A percentile compares a stretch with the other conserved stretches of the same genome.
Conservation (phyloP, 495 filamentous ascomycete genomes). For the Xylaria scruposa region DNA sequence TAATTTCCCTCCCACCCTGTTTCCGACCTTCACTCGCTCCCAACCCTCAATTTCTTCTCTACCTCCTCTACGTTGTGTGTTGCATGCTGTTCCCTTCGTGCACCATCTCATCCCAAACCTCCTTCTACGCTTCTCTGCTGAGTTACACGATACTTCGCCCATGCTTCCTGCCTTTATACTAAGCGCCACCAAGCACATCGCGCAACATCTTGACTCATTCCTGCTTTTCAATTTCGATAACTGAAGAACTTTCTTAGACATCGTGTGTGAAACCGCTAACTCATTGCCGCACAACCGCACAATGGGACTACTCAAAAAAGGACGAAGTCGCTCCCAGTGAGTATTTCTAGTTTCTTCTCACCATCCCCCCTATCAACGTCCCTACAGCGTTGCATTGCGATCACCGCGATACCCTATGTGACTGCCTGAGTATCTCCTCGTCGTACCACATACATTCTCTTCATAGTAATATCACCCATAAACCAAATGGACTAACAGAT, state of each 20-base stretch:
- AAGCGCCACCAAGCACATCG: background rate
- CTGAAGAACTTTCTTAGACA: background rate
- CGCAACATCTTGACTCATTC: background rate
- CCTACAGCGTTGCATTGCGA: background rate
- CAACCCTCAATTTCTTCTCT: background rate
- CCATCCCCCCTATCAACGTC: background rate
- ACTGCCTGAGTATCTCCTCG: background rate
- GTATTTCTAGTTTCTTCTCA: background rate
- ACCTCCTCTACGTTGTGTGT: background rate
- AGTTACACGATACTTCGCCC: background rate
- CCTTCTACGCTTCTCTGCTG: background rate
- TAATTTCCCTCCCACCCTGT: slow-evolving; percentile 10
- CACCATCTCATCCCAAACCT: background rate
- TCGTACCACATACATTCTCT: background rate
- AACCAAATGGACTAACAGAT: slow-evolving; percentile 22
- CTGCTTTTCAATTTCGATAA: background rate
- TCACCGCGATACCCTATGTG: background rate
- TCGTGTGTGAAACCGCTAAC: background rate
- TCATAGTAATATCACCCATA: background rate
- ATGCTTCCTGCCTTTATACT: background rate
- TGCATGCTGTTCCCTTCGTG: background rate
- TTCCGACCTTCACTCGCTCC: slow-evolving; percentile 3
- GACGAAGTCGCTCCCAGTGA: slow-evolving; percentile 23
- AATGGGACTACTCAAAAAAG: slow-evolving; percentile 23
- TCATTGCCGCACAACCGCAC: background rate